phyloP scores from a whole-genome alignment of 352 stramenopile genomes.

The Chrysophaeum taylorii region DNA sequence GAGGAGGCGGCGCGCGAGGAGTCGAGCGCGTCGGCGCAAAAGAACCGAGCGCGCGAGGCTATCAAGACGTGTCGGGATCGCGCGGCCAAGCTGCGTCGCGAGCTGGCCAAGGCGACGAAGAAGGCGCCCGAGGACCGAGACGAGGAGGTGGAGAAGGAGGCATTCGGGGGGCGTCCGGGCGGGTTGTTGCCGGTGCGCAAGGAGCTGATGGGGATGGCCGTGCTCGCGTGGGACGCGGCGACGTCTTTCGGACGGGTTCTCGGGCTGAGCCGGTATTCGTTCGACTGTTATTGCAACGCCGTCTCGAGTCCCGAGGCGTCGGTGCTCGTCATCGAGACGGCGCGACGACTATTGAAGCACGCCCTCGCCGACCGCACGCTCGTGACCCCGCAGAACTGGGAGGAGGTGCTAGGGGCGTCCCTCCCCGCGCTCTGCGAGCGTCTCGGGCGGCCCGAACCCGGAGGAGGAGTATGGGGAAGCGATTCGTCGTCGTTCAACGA shows the following conservation, averaged over 20 bases:
- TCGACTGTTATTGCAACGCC: background rate
- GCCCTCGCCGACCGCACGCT: too few species aligned
- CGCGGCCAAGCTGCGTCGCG: too few species aligned
- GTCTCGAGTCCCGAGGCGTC: background rate
- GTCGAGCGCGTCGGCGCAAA: too few species aligned
- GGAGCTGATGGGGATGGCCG: background rate
- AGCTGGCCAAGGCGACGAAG: too few species aligned
- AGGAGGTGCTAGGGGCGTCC: background rate
- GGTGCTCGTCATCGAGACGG: background rate
- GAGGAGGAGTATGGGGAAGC: background rate
- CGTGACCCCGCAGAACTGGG: background rate
- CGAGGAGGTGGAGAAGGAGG: too few species aligned
- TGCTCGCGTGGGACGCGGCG: background rate
- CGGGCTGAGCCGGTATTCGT: background rate
- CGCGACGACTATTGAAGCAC: too few species aligned
- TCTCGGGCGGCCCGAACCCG: background rate
- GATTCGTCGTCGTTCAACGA: background rate
- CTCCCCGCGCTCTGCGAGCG: background rate
- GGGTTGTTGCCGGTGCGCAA: background rate
- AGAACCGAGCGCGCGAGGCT: too few species aligned
- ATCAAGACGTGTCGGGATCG: too few species aligned
- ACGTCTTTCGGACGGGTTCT: background rate
- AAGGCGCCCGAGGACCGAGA: too few species aligned
- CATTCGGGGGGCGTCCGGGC: too few species aligned
- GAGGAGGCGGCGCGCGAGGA: too few species aligned